Evolutionary conservation across 805 yeast species (phyloP), one percentile per base, ranked within the genome.

Genomic region (Candida oleophila): DNA sequence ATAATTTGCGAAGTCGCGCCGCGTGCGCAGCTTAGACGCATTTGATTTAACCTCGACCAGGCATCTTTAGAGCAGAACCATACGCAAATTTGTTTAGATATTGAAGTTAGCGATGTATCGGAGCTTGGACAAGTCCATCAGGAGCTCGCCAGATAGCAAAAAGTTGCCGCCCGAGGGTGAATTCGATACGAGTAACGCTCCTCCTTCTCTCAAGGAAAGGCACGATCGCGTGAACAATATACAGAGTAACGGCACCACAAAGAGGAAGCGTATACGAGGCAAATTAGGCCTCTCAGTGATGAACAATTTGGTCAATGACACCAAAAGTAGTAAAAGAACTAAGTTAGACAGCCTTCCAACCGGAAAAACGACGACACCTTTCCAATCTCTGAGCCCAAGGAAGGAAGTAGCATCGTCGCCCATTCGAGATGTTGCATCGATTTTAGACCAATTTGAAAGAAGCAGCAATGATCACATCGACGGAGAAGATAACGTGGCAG

Each of bases 371-470:
- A 25, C 9, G 11, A 25, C 30, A 7, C 30, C 30, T 5, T 25
- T 25, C 30, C 5, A 5, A 7, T 25, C 30, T 25, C 30, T 25
- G 30, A 25, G 30, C 30, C 30, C 30, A 7, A 5, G 11, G 30
- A 25, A 25, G 30, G 11, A 11, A 5, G 36, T 33, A 15, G 22
- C 18, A 4, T 30, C 51, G 50, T 33, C 53, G 41, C 18, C 52
- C 55, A n/a, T 38, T 35, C n/a, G 30, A 41, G 12, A 38, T 36
- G n/a, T 35, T 30, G 2, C 37, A 20, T n/a, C 33, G 33, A 5
- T 39, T 20, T 32, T 40, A 53, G 14, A 39, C 38, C 55, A 54
- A 43, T 50, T 45, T 20, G 18, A 63, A 34, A 54, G 55, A 25
- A 55, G 52, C 41, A 25, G 25, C 3, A 25, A 43, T 16, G 11